Conservation (phyloP, 441 rosid species). For the Adansonia gregorii region DNA sequence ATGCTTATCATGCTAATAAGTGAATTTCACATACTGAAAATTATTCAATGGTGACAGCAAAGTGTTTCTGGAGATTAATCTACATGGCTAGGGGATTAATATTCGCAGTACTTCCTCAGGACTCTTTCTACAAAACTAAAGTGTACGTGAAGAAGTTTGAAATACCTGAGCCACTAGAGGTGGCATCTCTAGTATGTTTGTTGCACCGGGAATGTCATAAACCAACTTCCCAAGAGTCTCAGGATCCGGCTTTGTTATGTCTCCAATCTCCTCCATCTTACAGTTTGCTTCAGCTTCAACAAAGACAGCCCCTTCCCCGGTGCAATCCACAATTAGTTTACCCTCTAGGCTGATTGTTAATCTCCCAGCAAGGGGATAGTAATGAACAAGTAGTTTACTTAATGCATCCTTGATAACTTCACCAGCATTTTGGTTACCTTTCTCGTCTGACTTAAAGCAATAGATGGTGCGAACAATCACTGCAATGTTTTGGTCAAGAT, state of each 20-base stretch:
- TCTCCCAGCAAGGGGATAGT: conserved; percentile 85
- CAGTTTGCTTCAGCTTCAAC: conserved; percentile 85
- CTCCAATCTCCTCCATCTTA: conserved; percentile 69
- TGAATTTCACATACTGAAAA: not conserved
- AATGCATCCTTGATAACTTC: conserved; percentile 69
- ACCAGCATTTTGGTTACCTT: conserved; percentile 61
- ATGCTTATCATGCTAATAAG: not conserved
- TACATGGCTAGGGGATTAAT: not conserved
- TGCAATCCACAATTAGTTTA: conserved; percentile 73
- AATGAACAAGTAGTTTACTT: conserved; percentile 74
- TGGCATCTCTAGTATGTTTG: conserved; percentile 80
- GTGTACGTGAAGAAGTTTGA: not conserved
- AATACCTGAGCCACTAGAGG: conserved; percentile 84
- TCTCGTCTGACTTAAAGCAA: conserved; percentile 70
- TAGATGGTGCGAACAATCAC: conserved; percentile 73
- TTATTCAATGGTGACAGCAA: not conserved
- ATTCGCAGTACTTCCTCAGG: too few species aligned
- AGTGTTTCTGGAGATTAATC: too few species aligned
- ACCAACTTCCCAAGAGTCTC: conserved; percentile 76
- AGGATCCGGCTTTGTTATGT: conserved; percentile 78
- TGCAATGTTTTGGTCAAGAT: conserved; percentile 82
- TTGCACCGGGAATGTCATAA: conserved; percentile 76
- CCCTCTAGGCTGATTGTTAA: conserved; percentile 78
- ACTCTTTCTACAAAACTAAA: not conserved
- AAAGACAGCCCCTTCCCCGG: conserved; percentile 83